A percentile compares a stretch with the other conserved stretches of the same genome.
Conservation (phyloP, 768 basidiomycete species). For the Calocybe indica region DNA sequence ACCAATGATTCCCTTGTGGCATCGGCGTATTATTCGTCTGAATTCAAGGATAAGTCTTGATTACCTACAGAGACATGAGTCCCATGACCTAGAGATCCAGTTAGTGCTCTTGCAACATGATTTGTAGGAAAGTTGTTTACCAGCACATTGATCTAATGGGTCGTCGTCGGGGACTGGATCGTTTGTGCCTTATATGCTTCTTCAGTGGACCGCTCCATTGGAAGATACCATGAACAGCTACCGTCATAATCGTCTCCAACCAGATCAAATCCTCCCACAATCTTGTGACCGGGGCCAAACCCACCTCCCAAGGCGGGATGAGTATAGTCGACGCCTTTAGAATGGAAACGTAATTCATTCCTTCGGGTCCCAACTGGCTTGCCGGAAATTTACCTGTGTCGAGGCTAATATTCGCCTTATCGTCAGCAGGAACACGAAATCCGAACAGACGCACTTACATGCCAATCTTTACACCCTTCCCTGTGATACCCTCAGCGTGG, state of each 20-base stretch:
- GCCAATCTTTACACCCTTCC: slow-evolving; percentile 62
- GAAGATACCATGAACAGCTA: slow-evolving; percentile 7
- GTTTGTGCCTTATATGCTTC: slow-evolving; percentile 28
- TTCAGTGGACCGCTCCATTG: neutral
- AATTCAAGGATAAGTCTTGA: slow-evolving; percentile 10
- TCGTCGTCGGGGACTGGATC: slow-evolving; percentile 43
- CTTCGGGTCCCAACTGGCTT: slow-evolving; percentile 10
- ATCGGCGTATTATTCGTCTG: neutral
- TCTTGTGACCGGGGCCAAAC: slow-evolving; percentile 47
- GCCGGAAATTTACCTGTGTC: slow-evolving; percentile 32
- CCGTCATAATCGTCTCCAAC: slow-evolving; percentile 52
- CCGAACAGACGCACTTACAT: slow-evolving; percentile 33
- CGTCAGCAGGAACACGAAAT: neutral
- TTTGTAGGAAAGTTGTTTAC: slow-evolving; percentile 12
- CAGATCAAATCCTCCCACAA: slow-evolving; percentile 50
- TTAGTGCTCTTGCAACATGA: no score
- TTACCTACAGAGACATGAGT: slow-evolving; percentile 47
- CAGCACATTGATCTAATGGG: slow-evolving; percentile 47
- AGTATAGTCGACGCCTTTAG: slow-evolving; percentile 44
- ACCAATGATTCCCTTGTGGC: slow-evolving; percentile 49
- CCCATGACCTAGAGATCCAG: slow-evolving; percentile 30
- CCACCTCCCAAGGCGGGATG: slow-evolving; percentile 50
- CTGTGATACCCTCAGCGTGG: slow-evolving; percentile 55
- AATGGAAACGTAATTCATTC: neutral
- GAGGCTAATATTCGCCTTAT: slow-evolving; percentile 27